Conservation (phyloP, 1,139 yeast genomes). For the Debaryomyces sp. region DNA sequence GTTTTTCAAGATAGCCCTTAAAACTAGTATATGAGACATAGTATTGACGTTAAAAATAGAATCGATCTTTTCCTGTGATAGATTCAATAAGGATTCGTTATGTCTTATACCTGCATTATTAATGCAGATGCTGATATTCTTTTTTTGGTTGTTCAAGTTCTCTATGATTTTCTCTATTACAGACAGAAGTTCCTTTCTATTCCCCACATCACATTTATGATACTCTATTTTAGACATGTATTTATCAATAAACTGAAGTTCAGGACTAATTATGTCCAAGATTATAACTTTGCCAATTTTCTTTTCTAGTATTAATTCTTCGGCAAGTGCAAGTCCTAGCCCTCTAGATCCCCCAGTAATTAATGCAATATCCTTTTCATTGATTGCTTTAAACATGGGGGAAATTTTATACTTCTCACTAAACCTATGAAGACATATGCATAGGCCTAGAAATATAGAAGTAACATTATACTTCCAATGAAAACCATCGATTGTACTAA, state of each 20-base stretch:
- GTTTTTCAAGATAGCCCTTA: conserved; percentile 43
- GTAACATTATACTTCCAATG: not conserved
- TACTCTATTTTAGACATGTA: conserved; percentile 24
- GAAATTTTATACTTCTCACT: conserved; percentile 6
- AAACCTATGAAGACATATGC: not conserved
- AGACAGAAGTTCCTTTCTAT: conserved; percentile 29
- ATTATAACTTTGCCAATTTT: conserved; percentile 42
- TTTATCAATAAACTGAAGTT: not conserved
- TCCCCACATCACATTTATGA: conserved; percentile 53
- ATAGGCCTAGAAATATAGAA: not conserved
- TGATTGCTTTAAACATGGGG: conserved; percentile 2
- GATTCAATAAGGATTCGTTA: conserved; percentile 40
- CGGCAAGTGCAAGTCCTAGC: conserved; percentile 52
- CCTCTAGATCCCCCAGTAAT: conserved; percentile 73
- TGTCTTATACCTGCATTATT: conserved; percentile 80
- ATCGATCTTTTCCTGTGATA: conserved; percentile 33
- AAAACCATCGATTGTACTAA: not conserved
- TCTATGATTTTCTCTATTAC: conserved; percentile 26
- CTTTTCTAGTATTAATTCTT: conserved; percentile 27
- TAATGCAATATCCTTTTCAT: conserved; percentile 39
- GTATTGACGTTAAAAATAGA: conserved; percentile 56
- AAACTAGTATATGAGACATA: conserved; percentile 55
- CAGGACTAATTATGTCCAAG: conserved; percentile 49
- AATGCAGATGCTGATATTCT: conserved; percentile 54
- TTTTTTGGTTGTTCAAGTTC: conserved; percentile 29